A percentile compares a stretch with the other conserved stretches of the same genome.
Conservation (phyloP, 73 alveolate species). For the Blepharisma stoltei region DNA sequence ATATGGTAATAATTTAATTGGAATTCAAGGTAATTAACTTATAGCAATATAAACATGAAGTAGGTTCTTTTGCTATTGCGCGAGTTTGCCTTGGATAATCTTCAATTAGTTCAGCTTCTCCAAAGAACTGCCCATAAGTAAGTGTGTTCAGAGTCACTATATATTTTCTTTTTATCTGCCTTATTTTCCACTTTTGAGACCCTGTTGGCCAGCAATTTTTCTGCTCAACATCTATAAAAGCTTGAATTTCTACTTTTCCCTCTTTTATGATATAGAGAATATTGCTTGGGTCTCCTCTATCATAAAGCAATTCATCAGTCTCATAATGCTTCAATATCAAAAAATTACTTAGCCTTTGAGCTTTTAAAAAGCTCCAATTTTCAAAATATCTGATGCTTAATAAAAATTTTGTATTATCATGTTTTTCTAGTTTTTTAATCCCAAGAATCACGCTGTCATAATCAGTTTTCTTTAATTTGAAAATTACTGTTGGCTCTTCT, state of each 20-base stretch:
- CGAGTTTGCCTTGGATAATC: background rate
- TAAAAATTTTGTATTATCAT: background rate
- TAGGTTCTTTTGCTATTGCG: background rate
- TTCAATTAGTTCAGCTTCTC: constrained; percentile 7
- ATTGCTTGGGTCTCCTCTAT: constrained; percentile 42
- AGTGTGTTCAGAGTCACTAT: background rate
- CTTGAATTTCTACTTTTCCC: constrained; percentile 44
- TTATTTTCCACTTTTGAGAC: constrained; percentile 8
- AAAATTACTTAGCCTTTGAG: background rate
- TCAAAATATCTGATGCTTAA: background rate
- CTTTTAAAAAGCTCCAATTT: background rate
- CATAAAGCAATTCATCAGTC: constrained; percentile 40
- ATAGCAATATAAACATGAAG: background rate
- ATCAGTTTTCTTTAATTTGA: background rate
- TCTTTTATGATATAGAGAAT: constrained; percentile 44
- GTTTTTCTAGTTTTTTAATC: constrained; percentile 1
- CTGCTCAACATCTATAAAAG: background rate
- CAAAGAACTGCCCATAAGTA: constrained; percentile 1
- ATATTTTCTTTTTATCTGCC: constrained; percentile 1
- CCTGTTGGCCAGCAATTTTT: constrained; percentile 9
- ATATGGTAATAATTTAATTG: no score
- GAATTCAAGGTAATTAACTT: no score
- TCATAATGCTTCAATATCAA: constrained; percentile 7
- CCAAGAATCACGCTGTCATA: background rate
- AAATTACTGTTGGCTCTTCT: background rate